These are phyloP conservation scores for Pleochaeta shiraiana DNA, from an alignment of 2,329 filamentous ascomycete species.

Conservation along the genomic window DNA sequence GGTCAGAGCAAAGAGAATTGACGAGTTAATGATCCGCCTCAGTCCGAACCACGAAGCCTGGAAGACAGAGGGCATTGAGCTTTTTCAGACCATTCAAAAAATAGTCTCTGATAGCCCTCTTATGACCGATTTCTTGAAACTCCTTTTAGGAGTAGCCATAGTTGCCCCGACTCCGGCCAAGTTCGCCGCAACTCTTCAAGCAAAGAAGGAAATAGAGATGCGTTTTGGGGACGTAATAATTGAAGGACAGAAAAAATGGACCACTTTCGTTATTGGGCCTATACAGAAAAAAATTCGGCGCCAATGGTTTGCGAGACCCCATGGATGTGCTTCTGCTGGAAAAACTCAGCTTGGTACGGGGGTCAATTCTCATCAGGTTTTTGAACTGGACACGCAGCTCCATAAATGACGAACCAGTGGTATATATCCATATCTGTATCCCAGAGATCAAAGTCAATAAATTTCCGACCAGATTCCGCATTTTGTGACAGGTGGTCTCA, in stretches of 20 bases:
- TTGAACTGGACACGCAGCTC: not conserved
- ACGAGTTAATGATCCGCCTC: too few relatives aligned
- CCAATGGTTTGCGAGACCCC: not conserved
- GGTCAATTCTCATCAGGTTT: not conserved
- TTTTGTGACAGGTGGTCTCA: not conserved
- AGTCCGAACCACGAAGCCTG: too few relatives aligned
- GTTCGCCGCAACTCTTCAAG: not conserved
- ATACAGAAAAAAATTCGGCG: not conserved
- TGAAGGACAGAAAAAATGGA: slow-evolving; percentile 1
- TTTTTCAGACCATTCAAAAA: too few relatives aligned
- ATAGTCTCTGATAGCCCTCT: not conserved
- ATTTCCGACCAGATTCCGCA: not conserved
- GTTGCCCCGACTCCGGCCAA: not conserved
- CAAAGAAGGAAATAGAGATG: not conserved
- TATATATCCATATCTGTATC: not conserved
- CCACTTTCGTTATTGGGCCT: not conserved
- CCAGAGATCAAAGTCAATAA: not conserved
- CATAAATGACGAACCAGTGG: not conserved
- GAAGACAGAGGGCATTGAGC: too few relatives aligned
- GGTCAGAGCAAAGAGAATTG: too few relatives aligned
- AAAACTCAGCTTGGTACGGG: not conserved
- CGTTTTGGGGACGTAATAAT: not conserved
- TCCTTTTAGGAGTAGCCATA: not conserved
- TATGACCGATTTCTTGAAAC: not conserved
- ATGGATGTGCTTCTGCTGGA: not conserved